phyloP scores from a whole-genome alignment of 768 basidiomycete species.

The Leccinum subtestaceum region DNA sequence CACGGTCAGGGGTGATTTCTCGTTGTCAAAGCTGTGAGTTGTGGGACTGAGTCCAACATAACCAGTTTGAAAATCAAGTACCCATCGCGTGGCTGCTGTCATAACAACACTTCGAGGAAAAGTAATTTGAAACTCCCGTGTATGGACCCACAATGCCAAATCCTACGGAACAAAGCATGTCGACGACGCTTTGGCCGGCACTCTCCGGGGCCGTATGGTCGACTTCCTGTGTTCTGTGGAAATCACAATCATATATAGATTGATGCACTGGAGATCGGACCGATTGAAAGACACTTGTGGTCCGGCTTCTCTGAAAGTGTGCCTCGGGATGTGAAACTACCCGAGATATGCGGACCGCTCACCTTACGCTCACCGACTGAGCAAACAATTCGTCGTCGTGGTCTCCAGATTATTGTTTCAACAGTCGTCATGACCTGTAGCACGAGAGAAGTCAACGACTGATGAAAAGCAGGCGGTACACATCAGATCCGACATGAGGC shows the following conservation, averaged over 20 bases:
- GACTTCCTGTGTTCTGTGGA: not conserved
- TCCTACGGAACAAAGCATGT: slow-evolving; percentile 5
- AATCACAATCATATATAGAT: not conserved
- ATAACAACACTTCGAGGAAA: too few relatives aligned
- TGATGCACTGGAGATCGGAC: not conserved
- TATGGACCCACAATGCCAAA: slow-evolving; percentile 4
- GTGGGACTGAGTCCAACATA: not conserved
- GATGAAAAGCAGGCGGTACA: too few relatives aligned
- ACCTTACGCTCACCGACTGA: too few relatives aligned
- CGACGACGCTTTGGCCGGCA: slow-evolving; percentile 3
- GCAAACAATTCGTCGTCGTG: not conserved
- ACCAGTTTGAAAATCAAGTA: not conserved
- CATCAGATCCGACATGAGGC: too few relatives aligned
- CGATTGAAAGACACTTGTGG: not conserved
- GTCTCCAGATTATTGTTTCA: not conserved
- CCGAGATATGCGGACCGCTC: not conserved
- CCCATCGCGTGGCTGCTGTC: too few relatives aligned
- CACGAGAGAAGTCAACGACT: too few relatives aligned
- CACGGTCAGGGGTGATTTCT: not conserved
- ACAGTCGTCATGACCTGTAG: too few relatives aligned
- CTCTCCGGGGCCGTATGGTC: not conserved
- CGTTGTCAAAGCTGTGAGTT: not conserved
- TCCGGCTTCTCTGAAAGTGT: not conserved
- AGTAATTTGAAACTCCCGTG: not conserved
- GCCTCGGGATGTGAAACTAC: not conserved